A percentile compares a stretch with the other conserved stretches of the same genome.
These are phyloP conservation scores for Cyberlindnera misumaiensis DNA, from an alignment of 805 yeast genomes.

Conservation along the genomic window DNA sequence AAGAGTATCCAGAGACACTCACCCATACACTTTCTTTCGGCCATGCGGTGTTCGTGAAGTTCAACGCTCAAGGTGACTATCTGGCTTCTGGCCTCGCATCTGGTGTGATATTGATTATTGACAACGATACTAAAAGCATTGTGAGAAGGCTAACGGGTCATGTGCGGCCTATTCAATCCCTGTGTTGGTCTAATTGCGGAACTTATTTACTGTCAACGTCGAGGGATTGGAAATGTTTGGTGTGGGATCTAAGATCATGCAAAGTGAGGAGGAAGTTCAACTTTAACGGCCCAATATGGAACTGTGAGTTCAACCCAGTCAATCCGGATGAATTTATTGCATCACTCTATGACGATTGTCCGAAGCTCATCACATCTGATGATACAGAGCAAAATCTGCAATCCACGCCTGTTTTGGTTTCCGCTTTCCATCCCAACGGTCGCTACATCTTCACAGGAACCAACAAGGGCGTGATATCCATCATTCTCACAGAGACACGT, in stretches of 20 bases:
- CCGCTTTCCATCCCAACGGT: constrained; percentile 48
- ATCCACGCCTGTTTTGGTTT: constrained; percentile 17
- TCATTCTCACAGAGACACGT: constrained; percentile 26
- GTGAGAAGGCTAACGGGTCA: constrained; percentile 59
- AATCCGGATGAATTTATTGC: constrained; percentile 46
- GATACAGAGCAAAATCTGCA: constrained; percentile 18
- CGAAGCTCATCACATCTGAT: constrained; percentile 41
- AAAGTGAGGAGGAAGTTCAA: constrained; percentile 36
- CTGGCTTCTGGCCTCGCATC: constrained; percentile 72
- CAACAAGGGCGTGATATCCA: constrained; percentile 68
- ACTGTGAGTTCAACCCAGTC: constrained; percentile 48
- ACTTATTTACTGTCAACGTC: constrained; percentile 62
- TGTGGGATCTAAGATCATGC: constrained; percentile 64
- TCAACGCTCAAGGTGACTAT: constrained; percentile 75
- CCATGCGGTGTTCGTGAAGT: constrained; percentile 59
- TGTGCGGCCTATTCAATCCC: constrained; percentile 61
- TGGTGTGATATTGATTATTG: constrained; percentile 70
- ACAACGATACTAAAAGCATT: constrained; percentile 58
- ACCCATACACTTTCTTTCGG: constrained; percentile 63
- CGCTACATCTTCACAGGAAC: constrained; percentile 66
- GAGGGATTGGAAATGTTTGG: constrained; percentile 73
- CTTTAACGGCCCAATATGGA: constrained; percentile 74
- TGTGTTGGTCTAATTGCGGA: constrained; percentile 72
- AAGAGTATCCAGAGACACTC: constrained; percentile 86
- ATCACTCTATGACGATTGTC: constrained; percentile 56